Conservation (phyloP, 2,329 filamentous ascomycete genomes). For the Nemania diffusa region DNA sequence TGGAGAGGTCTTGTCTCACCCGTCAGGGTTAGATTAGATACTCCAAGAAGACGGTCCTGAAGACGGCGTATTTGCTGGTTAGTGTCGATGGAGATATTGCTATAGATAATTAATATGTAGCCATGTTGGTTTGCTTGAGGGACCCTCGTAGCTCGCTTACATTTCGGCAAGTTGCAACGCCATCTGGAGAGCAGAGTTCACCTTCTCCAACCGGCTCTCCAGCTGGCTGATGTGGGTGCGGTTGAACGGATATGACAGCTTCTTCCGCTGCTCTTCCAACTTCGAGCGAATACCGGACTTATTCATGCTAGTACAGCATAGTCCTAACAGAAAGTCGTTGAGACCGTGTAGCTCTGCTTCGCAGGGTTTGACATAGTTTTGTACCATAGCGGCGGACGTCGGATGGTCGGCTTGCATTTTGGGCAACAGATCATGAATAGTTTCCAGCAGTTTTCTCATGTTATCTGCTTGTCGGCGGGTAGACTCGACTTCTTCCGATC, state of each 20-base stretch:
- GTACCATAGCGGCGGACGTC: not conserved
- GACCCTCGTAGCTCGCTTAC: not conserved
- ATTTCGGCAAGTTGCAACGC: not conserved
- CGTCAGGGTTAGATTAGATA: not conserved
- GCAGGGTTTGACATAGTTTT: not conserved
- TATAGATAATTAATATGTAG: not conserved
- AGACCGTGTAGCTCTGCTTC: not conserved
- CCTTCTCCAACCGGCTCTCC: not conserved
- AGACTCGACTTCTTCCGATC: not conserved
- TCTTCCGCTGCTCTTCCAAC: constrained; percentile 6
- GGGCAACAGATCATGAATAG: not conserved
- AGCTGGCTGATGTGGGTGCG: not conserved
- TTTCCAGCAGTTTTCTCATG: not conserved
- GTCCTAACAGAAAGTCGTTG: not conserved
- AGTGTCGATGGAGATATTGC: not conserved
- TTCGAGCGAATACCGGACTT: not conserved
- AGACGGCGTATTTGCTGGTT: not conserved
- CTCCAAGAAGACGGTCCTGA: not conserved
- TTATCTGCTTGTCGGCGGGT: not conserved
- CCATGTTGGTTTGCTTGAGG: not conserved
- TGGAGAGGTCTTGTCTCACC: not conserved
- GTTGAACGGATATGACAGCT: constrained; percentile 14
- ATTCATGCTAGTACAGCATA: not conserved
- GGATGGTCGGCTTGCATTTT: not conserved
- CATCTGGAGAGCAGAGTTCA: constrained; percentile 1